Evolutionary conservation across 2,329 filamentous ascomycete genomes (phyloP).

Genomic region (Beauveria brongniartii): DNA sequence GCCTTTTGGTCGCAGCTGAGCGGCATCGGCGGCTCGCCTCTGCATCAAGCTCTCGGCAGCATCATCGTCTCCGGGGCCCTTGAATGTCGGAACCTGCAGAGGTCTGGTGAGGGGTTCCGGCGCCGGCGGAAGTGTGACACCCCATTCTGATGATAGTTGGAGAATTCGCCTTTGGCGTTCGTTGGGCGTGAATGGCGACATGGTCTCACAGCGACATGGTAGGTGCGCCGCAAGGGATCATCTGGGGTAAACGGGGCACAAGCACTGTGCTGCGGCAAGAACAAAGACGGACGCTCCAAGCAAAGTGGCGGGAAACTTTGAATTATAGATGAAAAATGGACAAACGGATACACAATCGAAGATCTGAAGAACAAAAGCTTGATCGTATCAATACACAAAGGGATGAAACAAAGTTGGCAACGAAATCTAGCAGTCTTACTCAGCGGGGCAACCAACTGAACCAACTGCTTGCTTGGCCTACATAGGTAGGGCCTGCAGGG

Average conservation of each 20-base stretch:
- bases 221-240: not conserved
- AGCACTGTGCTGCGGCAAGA: not conserved
- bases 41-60: constrained; percentile 48
- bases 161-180: constrained; percentile 40
- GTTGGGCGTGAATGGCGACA: constrained; percentile 18
- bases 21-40: constrained; percentile 30
- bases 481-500: not conserved
- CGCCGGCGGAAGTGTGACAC: constrained; percentile 33
- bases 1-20: constrained; percentile 30
- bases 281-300: not conserved
- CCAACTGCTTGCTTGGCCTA: not conserved
- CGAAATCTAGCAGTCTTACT: constrained; percentile 5
- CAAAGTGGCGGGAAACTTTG: not conserved
- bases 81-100: constrained; percentile 33
- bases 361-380: not conserved
- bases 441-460: not conserved
- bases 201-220: constrained; percentile 2
- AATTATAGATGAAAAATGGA: not conserved
- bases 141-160: constrained; percentile 43
- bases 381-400: not conserved
- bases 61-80: constrained; percentile 40
- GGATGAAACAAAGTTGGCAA: not conserved
- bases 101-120: constrained; percentile 34
- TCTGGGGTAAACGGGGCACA: not conserved
- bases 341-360: not conserved